Base-by-base conservation (phyloP, 202 grass and related monocot species). In the Musa balbisiana region DNA sequence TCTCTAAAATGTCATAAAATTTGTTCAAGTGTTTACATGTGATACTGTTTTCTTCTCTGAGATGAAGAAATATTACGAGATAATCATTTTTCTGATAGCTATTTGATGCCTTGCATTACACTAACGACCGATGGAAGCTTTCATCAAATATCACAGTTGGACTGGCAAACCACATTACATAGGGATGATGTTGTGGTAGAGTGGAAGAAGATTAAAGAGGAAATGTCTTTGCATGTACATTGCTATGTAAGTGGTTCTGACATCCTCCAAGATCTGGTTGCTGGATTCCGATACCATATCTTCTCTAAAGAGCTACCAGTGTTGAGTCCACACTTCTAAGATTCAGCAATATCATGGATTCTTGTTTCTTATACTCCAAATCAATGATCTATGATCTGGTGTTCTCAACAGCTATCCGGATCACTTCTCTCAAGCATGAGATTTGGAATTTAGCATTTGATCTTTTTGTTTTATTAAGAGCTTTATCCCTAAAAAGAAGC, bases 261-360 rank as follows among this genome's bases (percentile, higher is more conserved):
- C 80, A 75, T 89, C 15, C 87, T 93, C 71, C 94, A 97, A 82
- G 90, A 86, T 73, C 81, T 93, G 9, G 84, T 84, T 25, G 94
- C 88, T 6, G 90, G 90, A 0, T 91, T 97, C 87, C 83, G 90
- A 76, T 97, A 97, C 84, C 84, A 89, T 79, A 84, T 93, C 78
- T 97, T 97, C 90, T 91, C 86, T 53, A 97, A 97, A 76, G 90
- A 97, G 84, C 84, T 97, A 25, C 94, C 88, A 26, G 73, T 97
- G 84, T 90, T 92, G 83, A 50, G 50, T 29, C 5, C 26, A 64
- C 51, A 29, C 17, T 62, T 27, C 13, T 17, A 17, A 53, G 25
- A 73, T 54, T 22, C 6, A 73, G 10, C 24, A 51, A 25, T 73
- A n/a, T 15, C 22, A 25, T 25, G 1, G 20, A 73, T 54, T 24